phyloP scores from a whole-genome alignment of 225 moss, liverwort and hornwort species.

The Polytrichum commune region DNA sequence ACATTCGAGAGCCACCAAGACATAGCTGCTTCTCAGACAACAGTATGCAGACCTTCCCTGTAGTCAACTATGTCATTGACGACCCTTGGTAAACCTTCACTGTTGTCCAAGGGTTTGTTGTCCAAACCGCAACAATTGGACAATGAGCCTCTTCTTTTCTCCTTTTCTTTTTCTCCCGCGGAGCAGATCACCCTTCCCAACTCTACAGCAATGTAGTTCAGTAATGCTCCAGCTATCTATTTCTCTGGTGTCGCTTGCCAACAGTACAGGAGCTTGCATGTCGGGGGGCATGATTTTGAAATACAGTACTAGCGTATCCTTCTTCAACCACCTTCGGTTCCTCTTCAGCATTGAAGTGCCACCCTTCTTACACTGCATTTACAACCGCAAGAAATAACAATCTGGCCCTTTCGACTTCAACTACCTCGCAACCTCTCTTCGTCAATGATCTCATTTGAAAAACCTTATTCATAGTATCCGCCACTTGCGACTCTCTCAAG shows the following conservation, averaged over 20 bases:
- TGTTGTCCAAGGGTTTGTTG: slow-evolving; percentile 15
- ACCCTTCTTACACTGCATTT: not conserved
- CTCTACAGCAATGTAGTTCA: slow-evolving; percentile 16
- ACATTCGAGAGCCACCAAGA: slow-evolving; percentile 51
- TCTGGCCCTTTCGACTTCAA: not conserved
- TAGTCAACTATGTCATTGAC: slow-evolving; percentile 22
- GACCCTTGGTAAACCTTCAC: slow-evolving; percentile 14
- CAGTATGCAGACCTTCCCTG: no score
- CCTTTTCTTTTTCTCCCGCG: slow-evolving; percentile 17
- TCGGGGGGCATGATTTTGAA: slow-evolving; percentile 28
- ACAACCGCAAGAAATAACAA: not conserved
- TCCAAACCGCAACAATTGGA: not conserved
- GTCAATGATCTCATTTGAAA: not conserved
- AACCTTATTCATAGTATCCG: no score
- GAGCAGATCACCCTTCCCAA: slow-evolving; percentile 23
- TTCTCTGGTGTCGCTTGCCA: slow-evolving; percentile 30
- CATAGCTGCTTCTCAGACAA: slow-evolving; percentile 34
- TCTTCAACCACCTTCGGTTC: slow-evolving; percentile 39
- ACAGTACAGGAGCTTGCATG: slow-evolving; percentile 35
- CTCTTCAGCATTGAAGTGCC: slow-evolving; percentile 32
- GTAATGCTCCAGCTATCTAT: slow-evolving; percentile 11
- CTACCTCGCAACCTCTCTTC: not conserved
- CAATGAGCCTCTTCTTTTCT: slow-evolving; percentile 4
- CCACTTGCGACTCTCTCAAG: no score
- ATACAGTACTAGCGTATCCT: slow-evolving; percentile 17